Base-by-base conservation (phyloP, 179 eudicot genomes). In the Carnegiea gigantea region DNA sequence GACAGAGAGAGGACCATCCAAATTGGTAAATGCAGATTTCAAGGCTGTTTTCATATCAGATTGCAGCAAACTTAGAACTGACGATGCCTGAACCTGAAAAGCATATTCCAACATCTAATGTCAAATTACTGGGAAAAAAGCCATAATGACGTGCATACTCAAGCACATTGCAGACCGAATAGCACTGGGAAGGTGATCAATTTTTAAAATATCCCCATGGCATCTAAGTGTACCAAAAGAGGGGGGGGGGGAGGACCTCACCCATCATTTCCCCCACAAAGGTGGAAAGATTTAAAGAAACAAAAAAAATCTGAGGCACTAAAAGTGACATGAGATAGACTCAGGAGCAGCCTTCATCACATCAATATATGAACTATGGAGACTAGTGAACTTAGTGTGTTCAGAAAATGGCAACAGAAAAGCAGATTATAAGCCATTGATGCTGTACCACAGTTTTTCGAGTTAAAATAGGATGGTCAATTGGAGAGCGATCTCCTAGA, bases 21-120 rank as follows among this genome's bases (percentile, higher is more conserved):
- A 88, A 87, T 87, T 86, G 75, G 92, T 87, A 87, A 97, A 97
- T 33, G 98, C 95, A 84, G 98, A 92, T 87, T 89, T 92, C 83
- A 97, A 82, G 23, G 94, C 98, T 79, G 89, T 77, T 84, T 85
- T 92, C 28, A 95, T 88, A 81, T 97, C 99, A 36, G 95, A 89
- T 83, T 91, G 98, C 81, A 97, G 91, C 89, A 93, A 88, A 89
- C 92, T 90, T 72, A 95, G 87, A 76, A 93, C 90, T 49, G 93
- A 93, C 71, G 99, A 93, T 82, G 98, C 89, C 87, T 92, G 98
- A 82, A 95, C 95, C 99, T 97, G 99, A 86, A 86, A 87, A 75
- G 38, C 51, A 70, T 33, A 23, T 64, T 65, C 60, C 36, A 57
- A 44, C 38, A 43, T 78, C 23, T n/a, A 44, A 26, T 46, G 49